Percentiles rank a stretch among this genome's conserved stretches.
These are phyloP conservation scores for Dissophora globulifera DNA, from an alignment of 192 early-diverging fungal species.

Conservation along the genomic window DNA sequence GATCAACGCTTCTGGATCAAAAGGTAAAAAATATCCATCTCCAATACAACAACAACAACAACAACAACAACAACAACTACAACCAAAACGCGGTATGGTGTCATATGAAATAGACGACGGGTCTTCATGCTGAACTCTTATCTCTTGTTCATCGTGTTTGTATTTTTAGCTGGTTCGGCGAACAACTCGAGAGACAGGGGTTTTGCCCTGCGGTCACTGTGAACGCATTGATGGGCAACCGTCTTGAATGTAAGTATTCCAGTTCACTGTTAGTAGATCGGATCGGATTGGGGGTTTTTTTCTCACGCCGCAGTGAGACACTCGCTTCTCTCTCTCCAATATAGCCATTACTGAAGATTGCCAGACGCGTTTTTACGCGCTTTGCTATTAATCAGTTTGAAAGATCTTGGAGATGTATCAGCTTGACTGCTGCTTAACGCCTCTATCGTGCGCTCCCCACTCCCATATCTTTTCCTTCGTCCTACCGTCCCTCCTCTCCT, in stretches of 20 bases:
- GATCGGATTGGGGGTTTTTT: too few species aligned
- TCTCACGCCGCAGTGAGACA: background rate
- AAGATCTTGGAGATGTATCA: background rate
- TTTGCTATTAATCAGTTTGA: slow-evolving; percentile 15
- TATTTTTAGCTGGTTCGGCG: slow-evolving; percentile 29
- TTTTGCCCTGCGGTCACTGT: slow-evolving; percentile 20
- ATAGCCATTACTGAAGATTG: slow-evolving; percentile 26
- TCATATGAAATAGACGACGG: too few species aligned
- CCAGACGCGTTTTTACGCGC: slow-evolving; percentile 18
- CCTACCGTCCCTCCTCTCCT: too few species aligned
- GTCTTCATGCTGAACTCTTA: background rate
- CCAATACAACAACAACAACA: background rate
- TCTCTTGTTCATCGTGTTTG: background rate
- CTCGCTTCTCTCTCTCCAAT: slow-evolving; percentile 3
- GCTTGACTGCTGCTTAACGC: background rate
- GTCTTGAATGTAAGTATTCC: slow-evolving; percentile 35
- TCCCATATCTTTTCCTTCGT: too few species aligned
- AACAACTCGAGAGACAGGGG: background rate
- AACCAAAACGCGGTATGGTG: background rate
- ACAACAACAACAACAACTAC: background rate
- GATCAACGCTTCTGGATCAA: slow-evolving; percentile 46
- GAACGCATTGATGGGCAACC: slow-evolving; percentile 37
- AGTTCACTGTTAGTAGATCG: background rate
- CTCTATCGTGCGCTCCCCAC: too few species aligned
- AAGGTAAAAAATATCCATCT: slow-evolving; percentile 15